Evolutionary conservation across 2,329 filamentous ascomycete species (phyloP), one percentile per base, ranked within the genome.

Genomic region (Coniochaeta prunicola): DNA sequence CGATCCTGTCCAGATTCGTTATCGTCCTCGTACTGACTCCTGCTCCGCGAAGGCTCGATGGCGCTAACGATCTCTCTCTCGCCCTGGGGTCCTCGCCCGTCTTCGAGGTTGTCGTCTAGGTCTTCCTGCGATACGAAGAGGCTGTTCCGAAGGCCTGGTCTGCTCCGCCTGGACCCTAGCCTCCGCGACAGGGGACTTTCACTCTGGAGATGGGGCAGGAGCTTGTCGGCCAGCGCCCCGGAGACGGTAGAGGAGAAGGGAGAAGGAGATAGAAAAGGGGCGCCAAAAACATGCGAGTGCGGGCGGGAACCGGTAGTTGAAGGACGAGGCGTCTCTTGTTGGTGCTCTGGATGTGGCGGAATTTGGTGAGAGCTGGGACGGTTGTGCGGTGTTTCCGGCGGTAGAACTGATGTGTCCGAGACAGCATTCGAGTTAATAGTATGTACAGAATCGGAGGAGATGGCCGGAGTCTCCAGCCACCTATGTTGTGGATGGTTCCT

Each of bases 231-330:
- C 48, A 86, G 79, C 0, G 83, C 81, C 0, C 80, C 80, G 19
- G 76, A 82, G 38, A 86, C 79, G 1, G 83, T 84, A 0, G 82
- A 84, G 1, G 82, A 83, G 34, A 85, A 74, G 0, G 83, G 83
- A 0, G 82, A 85, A 12, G 83, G 82, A 2, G 82, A 85, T 61
- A 84, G 82, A 38, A 85, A 77, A 2, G 78, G 76, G 33, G 77
- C 77, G 30, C 76, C 71, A 61, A 71, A 76, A 55, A 75, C 72
- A 28, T 74, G 72, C 53, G 70, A 71, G 45, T 74, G 71, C 13
- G 69, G 70, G 13, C 71, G 68, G 61, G 64, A 71, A 62, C 64
- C 69, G 62, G 66, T 69, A 62, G 61, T 64, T 45, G 64, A 68
- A 58, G 60, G 68, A 56, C 64, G 73, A 66, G 66, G 71, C 58